Base-by-base conservation (phyloP, 805 yeast species). In the Jamesozyma gamospora region DNA sequence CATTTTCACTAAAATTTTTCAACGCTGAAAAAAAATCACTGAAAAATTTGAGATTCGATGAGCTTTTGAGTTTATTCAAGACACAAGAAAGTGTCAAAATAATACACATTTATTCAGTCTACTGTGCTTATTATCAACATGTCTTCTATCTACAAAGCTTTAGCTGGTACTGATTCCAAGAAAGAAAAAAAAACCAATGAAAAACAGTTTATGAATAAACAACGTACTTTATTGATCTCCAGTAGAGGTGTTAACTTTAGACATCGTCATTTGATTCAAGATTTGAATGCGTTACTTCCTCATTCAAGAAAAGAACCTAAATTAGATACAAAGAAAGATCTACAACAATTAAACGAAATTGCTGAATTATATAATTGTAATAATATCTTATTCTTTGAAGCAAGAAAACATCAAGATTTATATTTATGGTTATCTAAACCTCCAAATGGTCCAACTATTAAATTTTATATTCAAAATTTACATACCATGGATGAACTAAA, bases 311-410 rank as follows among this genome's bases (percentile, higher is more conserved):
- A 88, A 58, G 98, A 92, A 65, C 94, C 96, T 45, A 92, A 92
- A 61, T 72, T 90, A 55, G 98, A 92, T 64, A 80, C 88, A 42
- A 92, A 92, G 65, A 84, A 88, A 60, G 84, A 85, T 61, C 71
- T 90, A 47, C 74, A 75, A 59, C 90, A 87, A 61, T 72, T 92
- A 44, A 92, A 92, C 57, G 98, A 92, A 67, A 82, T 88, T 45
- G 97, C 97, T 3, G 98, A 92, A 57, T 70, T 92, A 47, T 87
- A 90, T 74, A 92, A 92, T 71, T 92, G 98, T 72, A 92, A 92
- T 66, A 92, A 92, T 60, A 75, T 92, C 50, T 69, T 87, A 60
- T 92, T 82, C 61, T 92, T 92, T 60, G 98, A 92, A 65, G 85
- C 95, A 40, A 80, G 97, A 67, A 92, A 92, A 64, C 96, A 90